A percentile compares a stretch with the other conserved stretches of the same genome.
Evolutionary conservation across 805 yeast species (phyloP).

Genomic region (Saitoella complicata): DNA sequence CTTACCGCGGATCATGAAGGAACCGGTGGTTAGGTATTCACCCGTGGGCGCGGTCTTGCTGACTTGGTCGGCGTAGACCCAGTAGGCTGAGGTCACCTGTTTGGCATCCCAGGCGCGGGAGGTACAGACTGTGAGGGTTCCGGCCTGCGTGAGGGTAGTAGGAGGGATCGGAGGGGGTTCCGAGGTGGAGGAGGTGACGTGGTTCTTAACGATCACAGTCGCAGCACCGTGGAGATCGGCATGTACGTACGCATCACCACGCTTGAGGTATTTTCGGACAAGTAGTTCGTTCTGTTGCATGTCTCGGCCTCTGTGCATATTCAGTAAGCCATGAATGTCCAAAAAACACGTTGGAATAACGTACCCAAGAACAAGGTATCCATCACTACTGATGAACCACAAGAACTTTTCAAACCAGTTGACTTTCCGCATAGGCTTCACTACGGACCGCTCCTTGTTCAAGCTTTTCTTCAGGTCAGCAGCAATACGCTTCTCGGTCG

Average conservation of each 20-base stretch:
- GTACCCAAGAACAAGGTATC: slow-evolving; percentile 60
- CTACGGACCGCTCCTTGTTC: slow-evolving; percentile 34
- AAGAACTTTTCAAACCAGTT: slow-evolving; percentile 86
- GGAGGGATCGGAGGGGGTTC: slow-evolving; percentile 42
- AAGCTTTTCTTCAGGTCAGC: slow-evolving; percentile 49
- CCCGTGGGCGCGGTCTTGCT: slow-evolving; percentile 34
- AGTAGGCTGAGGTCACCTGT: slow-evolving; percentile 64
- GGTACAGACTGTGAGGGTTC: slow-evolving; percentile 62
- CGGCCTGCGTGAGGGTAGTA: slow-evolving; percentile 76
- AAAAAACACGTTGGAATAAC: not conserved
- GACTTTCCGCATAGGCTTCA: slow-evolving; percentile 39
- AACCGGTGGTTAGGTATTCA: slow-evolving; percentile 49
- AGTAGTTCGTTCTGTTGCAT: slow-evolving; percentile 63
- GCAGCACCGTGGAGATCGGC: slow-evolving; percentile 62
- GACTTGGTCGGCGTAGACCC: slow-evolving; percentile 51
- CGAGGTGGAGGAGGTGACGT: slow-evolving; percentile 34
- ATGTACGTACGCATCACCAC: slow-evolving; percentile 54
- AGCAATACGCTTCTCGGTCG: slow-evolving; percentile 62
- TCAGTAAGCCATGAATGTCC: not conserved
- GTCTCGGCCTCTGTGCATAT: slow-evolving; percentile 45
- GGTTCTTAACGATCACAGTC: slow-evolving; percentile 69
- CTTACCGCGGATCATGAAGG: slow-evolving; percentile 38
- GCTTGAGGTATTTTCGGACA: slow-evolving; percentile 58
- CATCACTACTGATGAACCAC: slow-evolving; percentile 90
- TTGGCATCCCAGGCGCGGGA: slow-evolving; percentile 86